A percentile compares a stretch with the other conserved stretches of the same genome.
phyloP scores from a whole-genome alignment of 192 early-diverging fungal species.

The Umbelopsis sp. region DNA sequence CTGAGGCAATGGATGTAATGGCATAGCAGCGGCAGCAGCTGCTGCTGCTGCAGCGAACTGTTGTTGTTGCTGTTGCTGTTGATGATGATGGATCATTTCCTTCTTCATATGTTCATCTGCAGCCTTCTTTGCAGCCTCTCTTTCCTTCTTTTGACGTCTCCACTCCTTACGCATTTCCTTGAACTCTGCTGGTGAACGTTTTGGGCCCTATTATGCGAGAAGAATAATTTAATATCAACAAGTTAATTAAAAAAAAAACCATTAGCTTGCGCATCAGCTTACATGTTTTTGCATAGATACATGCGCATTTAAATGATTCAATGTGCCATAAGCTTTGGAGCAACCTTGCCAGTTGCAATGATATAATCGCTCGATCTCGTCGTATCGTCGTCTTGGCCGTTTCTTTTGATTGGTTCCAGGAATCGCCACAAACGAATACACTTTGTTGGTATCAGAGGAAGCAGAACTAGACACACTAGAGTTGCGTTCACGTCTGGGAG shows the following conservation, averaged over 20 bases:
- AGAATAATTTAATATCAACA: background rate
- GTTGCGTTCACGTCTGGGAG: background rate
- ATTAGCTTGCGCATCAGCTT: no score
- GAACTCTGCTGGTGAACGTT: conserved; percentile 58
- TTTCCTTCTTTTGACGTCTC: conserved; percentile 54
- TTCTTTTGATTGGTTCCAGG: conserved; percentile 58
- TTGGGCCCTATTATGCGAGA: conserved; percentile 40
- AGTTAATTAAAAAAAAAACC: no score
- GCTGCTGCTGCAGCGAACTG: conserved; percentile 6
- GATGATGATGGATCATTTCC: conserved; percentile 8
- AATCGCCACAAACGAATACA: conserved; percentile 48
- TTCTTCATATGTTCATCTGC: conserved; percentile 20
- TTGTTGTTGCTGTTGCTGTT: conserved; percentile 9
- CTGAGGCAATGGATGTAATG: background rate
- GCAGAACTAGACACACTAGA: background rate
- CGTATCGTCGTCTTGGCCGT: conserved; percentile 55
- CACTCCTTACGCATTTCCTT: conserved; percentile 60
- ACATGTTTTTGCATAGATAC: conserved; percentile 62
- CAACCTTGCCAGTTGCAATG: conserved; percentile 55
- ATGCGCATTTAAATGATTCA: conserved; percentile 67
- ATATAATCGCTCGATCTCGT: conserved; percentile 64
- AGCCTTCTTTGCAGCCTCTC: conserved; percentile 25
- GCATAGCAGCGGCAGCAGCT: conserved; percentile 10
- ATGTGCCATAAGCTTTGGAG: conserved; percentile 59
- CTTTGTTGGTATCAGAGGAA: conserved; percentile 20